Conservation (phyloP, 2,329 filamentous ascomycete species). For the Aspergillus pseudoglaucus region DNA sequence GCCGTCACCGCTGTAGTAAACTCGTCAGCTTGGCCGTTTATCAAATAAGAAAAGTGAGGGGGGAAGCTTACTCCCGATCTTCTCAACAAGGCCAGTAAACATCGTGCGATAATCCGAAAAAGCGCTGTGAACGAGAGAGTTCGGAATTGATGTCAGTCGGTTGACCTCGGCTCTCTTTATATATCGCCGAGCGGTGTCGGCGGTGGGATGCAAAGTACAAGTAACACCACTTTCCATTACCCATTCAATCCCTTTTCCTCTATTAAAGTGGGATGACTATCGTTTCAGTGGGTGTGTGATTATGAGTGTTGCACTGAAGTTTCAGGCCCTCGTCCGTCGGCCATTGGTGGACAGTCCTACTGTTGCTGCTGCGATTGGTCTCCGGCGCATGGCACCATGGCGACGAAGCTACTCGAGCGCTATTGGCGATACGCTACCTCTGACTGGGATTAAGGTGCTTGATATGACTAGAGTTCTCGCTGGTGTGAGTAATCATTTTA, state of each 20-base stretch:
- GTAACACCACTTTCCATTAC: not conserved
- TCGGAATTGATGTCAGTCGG: not conserved
- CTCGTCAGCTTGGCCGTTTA: constrained; percentile 16
- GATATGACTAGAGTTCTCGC: constrained; percentile 97
- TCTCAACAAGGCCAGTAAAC: constrained; percentile 95
- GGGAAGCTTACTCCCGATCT: constrained; percentile 70
- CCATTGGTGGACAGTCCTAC: constrained; percentile 12
- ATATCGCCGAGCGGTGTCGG: not conserved
- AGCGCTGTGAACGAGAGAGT: no score
- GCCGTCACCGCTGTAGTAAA: constrained; percentile 65
- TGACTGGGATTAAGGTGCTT: constrained; percentile 80
- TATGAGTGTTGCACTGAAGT: constrained; percentile 21
- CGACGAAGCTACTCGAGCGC: constrained; percentile 36
- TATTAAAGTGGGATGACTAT: not conserved
- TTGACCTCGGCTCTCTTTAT: constrained; percentile 6
- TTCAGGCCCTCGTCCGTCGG: constrained; percentile 17
- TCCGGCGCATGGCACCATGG: constrained; percentile 19
- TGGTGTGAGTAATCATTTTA: constrained; percentile 57
- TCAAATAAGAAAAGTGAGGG: constrained; percentile 4
- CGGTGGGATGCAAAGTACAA: not conserved
- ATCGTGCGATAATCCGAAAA: constrained; percentile 47
- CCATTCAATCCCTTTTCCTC: not conserved
- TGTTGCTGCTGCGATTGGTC: constrained; percentile 5
- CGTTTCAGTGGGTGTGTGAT: constrained; percentile 1
- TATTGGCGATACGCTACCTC: constrained; percentile 52